Base-by-base conservation (phyloP, 2,329 filamentous ascomycete genomes). In the Ophiostoma perfectum region DNA sequence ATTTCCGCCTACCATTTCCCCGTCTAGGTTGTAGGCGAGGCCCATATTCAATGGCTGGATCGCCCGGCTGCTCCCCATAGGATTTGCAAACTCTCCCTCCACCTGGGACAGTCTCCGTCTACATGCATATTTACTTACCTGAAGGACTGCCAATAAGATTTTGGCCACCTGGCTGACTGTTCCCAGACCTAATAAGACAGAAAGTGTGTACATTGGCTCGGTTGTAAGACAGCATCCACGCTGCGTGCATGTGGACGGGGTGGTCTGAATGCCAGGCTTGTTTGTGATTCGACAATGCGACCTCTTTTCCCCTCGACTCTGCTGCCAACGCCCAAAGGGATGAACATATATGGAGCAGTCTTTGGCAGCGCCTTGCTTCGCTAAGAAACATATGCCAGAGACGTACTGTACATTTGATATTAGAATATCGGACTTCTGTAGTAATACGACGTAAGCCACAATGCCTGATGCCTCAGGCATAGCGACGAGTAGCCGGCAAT, bases 31-130 rank as follows among this genome's bases (percentile, higher is more conserved):
- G 27, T 27, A 27, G 27, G 27, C 27, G 27, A 27, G 27, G 27
- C 55, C 55, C 55, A 60, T 60, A 38, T 16, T 14, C 55, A 36
- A 55, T 55, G 49, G 55, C 55, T 60, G 55, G 55, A 60, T 60
- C 52, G 52, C 52, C 27, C 52, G 52, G 52, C 52, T 58, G 52
- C 52, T 58, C 27, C 4, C 52, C 52, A 16, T 58, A 27, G 7
- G 55, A 60, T 60, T 60, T 36, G 27, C 55, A 60, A 27, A 60
- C 27, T 60, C 9, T 60, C 55, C 27, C 55, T 60, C 55, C 55
- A 60, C 55, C 55, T 60, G 55, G 55, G 55, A 60, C 27, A 18
- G 55, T 27, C 18, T 27, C 55, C 55, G 11, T 60, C 55, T 60
- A 27, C 27, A 55, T 55, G 49, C 8, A 27, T 18, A 27, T 55